Evolutionary conservation across 1,139 yeast species (phyloP), one percentile per base, ranked within the genome.

Genomic region (Lodderomyces parapsilosis): DNA sequence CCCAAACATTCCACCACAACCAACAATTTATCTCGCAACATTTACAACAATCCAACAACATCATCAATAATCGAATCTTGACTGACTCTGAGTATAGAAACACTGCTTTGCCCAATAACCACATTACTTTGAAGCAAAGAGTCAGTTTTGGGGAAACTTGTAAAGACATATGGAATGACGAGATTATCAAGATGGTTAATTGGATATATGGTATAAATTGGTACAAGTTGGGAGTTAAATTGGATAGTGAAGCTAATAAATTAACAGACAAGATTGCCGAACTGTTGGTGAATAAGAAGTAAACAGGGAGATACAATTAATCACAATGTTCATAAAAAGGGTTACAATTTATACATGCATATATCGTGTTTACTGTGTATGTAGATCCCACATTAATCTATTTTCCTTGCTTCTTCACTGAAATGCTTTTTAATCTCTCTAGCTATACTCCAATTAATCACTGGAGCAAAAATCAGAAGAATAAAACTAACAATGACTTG

Each of bases 91-190:
- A 42, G 28, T 41, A 42, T 17, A 25, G 38, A 11, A 64, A 59
- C 53, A 63, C 50, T 14, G 53, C 72, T 20, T 64, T 71, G 18
- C 65, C 75, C 38, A 71, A 80, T 33, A 65, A 71, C 32, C 59
- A 59, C 13, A 56, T 49, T 22, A 46, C 45, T 15, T 43, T 49
- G 19, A 54, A 57, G 14, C 44, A 49, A n/a, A 55, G 71, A 31
- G 58, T 59, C 3, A 55, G 59, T 31, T 45, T 80, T 36, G 56
- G 56, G 9, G 93, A 88, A 60, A 83, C 91, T 0, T 71, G 78
- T 49, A 86, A 83, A 54, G 96, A 88, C 56, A 72, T 87, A 38
- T 88, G 96, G 96, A 85, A 88, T 56, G 82, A 79, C 42, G 94
- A 86, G 58, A 76, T 88, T 42, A 74, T 84, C 49, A 73, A 69